These are phyloP conservation scores for Passalora sequoiae DNA, from an alignment of 2,329 filamentous ascomycete species.

Conservation along the genomic window DNA sequence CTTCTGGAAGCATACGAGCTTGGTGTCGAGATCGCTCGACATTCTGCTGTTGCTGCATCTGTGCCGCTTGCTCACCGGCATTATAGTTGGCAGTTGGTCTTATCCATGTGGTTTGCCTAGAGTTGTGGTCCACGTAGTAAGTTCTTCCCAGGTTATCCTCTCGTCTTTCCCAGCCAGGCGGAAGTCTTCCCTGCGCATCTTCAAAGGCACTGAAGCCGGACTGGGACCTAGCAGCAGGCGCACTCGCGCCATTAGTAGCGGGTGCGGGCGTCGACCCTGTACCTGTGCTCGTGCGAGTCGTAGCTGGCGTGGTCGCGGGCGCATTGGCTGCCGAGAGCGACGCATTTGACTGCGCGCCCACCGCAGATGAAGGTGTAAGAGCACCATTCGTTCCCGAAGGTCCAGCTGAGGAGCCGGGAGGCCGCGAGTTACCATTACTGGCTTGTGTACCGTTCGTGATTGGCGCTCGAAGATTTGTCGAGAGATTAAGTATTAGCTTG, in stretches of 20 bases:
- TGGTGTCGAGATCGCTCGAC: conserved; percentile 90
- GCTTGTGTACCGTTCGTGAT: conserved; percentile 49
- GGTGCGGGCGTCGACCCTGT: conserved; percentile 18
- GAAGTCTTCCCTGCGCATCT: conserved; percentile 87
- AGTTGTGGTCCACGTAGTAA: conserved; percentile 98
- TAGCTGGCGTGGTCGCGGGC: conserved; percentile 25
- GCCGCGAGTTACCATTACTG: conserved; percentile 33
- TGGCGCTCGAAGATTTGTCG: conserved; percentile 76
- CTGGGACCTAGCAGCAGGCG: conserved; percentile 35
- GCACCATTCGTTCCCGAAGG: conserved; percentile 37
- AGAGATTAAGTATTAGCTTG: conserved; percentile 93
- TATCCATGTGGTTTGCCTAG: conserved; percentile 92
- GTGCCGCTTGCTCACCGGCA: conserved; percentile 67
- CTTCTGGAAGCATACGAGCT: conserved; percentile 91
- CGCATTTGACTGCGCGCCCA: conserved; percentile 35
- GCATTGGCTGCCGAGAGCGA: conserved; percentile 31
- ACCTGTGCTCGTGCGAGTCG: conserved; percentile 23
- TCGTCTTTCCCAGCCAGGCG: conserved; percentile 89
- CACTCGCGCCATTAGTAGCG: conserved; percentile 26
- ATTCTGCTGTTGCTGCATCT: conserved; percentile 85
- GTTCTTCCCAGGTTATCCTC: conserved; percentile 93
- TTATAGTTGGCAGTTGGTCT: conserved; percentile 76
- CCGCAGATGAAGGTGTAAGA: conserved; percentile 37
- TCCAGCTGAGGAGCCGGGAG: conserved; percentile 36
- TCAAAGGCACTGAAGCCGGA: conserved; percentile 81